Evolutionary conservation across 192 early-diverging fungal species (phyloP), one percentile per base, ranked within the genome.

Genomic region (Phlyctochytrium bullatum): DNA sequence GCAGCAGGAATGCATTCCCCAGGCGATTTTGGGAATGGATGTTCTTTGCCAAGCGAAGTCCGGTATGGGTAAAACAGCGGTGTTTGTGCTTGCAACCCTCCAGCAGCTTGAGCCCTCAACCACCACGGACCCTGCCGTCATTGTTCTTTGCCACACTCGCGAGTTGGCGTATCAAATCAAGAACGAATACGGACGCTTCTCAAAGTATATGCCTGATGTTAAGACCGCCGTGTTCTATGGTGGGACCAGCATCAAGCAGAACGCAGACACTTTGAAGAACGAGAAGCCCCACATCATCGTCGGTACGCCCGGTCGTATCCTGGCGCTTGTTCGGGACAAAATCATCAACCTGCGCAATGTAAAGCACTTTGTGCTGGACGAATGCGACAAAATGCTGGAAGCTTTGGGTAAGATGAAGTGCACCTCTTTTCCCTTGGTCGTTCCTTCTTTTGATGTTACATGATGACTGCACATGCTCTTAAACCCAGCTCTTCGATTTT

Each of bases 21-120:
- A 96, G 66, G 92, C 96, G 35, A 94, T 97, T 67, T 80, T 97
- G 62, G 94, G 94, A 65, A 95, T 91, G 84, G 96, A 98, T 80
- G 93, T 97, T 32, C 83, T 98, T 51, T 96, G 93, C 80, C 96
- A 98, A 80, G 96, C 96, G 71, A 98, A 98, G 78, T 91, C 90
- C 72, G 96, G 96, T 74, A 92, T 98, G 92, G 96, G 96, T 69
- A 98, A 98, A 79, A 98, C 96, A 3, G 96, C 96, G 3, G 96
- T 98, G 31, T 98, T 98, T 73, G 96, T 98, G 14, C 84, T 98
- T 50, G 92, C 94, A 12, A 91, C 93, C 6, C 83, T 98, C 31
- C 93, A 98, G 77, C 94, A 98, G 79, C 84, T 96, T 62, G 92
- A 93, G 66, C 60, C 72, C n/a, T 60, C 62, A 3, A 52, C 40